These are phyloP conservation scores for Sisymbrium irio DNA, from an alignment of 345 rosid species.

Conservation along the genomic window DNA sequence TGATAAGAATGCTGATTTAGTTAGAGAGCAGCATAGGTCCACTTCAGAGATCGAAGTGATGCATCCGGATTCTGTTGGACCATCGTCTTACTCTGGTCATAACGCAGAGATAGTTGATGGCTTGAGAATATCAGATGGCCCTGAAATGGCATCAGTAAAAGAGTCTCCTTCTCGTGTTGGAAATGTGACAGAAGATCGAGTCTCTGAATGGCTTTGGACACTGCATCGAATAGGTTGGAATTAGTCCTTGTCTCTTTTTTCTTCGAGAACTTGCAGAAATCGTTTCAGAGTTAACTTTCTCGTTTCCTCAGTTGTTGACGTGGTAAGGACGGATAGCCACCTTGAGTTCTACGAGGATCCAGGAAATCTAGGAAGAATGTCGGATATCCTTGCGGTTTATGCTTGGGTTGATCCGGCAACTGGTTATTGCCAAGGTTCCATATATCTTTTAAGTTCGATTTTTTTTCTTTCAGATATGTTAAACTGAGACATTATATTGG, in stretches of 20 bases:
- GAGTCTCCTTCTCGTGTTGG: slow-evolving; percentile 40
- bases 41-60: slow-evolving; percentile 64
- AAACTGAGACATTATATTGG: background rate
- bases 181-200: slow-evolving; percentile 49
- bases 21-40: slow-evolving; percentile 58
- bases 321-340: slow-evolving; percentile 91
- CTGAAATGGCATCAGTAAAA: slow-evolving; percentile 49
- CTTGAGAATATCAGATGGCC: slow-evolving; percentile 64
- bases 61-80: slow-evolving; percentile 40
- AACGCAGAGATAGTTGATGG: slow-evolving; percentile 45
- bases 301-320: slow-evolving; percentile 72
- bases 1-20: slow-evolving; percentile 66
- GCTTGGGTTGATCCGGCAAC: slow-evolving; percentile 97
- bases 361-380: slow-evolving; percentile 85
- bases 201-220: slow-evolving; percentile 96
- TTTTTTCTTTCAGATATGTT: background rate
- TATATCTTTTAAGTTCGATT: background rate
- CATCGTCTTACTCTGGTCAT: slow-evolving; percentile 38
- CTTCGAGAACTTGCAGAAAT: background rate
- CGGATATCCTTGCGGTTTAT: slow-evolving; percentile 92
- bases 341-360: slow-evolving; percentile 86
- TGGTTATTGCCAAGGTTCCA: slow-evolving; percentile 93
- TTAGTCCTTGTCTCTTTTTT: slow-evolving; percentile 3
- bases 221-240: slow-evolving; percentile 77
- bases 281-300: slow-evolving; percentile 16